phyloP scores from a whole-genome alignment of 2,329 filamentous ascomycete genomes.

The Fusarium temperatum region DNA sequence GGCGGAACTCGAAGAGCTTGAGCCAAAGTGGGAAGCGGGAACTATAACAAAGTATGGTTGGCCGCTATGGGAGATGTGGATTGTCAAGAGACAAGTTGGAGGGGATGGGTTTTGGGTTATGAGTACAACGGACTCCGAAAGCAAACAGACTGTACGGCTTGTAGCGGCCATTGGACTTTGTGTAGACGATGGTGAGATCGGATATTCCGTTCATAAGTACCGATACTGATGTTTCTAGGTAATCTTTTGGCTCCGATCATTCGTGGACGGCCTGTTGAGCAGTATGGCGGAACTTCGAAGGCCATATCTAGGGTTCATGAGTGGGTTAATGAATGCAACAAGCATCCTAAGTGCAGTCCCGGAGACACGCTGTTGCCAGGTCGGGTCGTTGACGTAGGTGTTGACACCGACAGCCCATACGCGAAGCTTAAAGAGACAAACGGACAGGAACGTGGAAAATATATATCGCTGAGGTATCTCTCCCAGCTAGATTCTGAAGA shows the following conservation, averaged over 20 bases:
- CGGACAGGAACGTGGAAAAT: background rate
- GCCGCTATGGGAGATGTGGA: slow-evolving; percentile 8
- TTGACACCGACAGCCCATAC: background rate
- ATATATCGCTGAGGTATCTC: background rate
- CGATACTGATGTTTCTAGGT: background rate
- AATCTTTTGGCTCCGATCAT: background rate
- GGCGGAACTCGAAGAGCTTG: background rate
- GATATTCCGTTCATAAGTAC: fast-evolving
- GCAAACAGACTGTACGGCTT: background rate
- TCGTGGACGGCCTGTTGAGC: background rate
- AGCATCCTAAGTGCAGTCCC: background rate
- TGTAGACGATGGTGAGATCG: background rate
- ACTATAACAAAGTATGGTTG: background rate
- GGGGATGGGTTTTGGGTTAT: slow-evolving; percentile 4
- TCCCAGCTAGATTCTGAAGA: fast-evolving
- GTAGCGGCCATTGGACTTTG: slow-evolving; percentile 5
- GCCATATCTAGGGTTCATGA: background rate
- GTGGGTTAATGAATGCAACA: background rate
- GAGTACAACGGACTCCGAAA: background rate
- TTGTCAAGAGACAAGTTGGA: background rate
- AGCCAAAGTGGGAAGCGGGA: background rate
- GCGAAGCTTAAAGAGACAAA: background rate
- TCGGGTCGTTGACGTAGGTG: background rate
- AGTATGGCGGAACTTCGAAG: background rate
- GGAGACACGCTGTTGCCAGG: background rate